Percentiles rank a stretch among this genome's conserved stretches.
Evolutionary conservation across 306 rosid genomes (phyloP).

Genomic region (Hippophae gyantsensis): DNA sequence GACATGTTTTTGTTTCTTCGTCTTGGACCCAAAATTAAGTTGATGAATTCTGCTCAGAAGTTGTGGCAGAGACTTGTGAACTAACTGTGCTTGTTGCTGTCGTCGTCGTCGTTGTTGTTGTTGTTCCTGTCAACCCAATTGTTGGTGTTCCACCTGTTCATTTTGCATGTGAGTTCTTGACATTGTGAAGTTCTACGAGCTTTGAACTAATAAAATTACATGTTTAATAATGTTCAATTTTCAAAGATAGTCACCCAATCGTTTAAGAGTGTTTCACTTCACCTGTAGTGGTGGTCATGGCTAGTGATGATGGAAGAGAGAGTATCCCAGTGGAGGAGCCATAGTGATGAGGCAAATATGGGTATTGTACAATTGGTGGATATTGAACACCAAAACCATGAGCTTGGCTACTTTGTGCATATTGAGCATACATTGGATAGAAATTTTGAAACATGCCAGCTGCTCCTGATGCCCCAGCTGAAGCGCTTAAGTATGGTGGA

Average conservation of each 20-base stretch:
- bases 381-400: constrained; percentile 62
- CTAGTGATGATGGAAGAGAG: constrained; percentile 49
- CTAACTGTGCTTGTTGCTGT: constrained; percentile 16
- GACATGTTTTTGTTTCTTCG: constrained; percentile 5
- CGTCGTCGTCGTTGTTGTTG: constrained; percentile 18
- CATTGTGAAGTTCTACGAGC: not conserved
- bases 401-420: constrained; percentile 45
- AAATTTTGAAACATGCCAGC: constrained; percentile 46
- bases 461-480: constrained; percentile 44
- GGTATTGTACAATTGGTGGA: constrained; percentile 62
- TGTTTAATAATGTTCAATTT: not conserved
- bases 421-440: constrained; percentile 71
- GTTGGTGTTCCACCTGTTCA: not conserved
- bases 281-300: constrained; percentile 49
- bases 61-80: constrained; percentile 41
- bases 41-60: constrained; percentile 43
- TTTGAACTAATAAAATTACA: not conserved
- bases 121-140: constrained; percentile 26
- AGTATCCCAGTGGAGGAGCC: constrained; percentile 45
- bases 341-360: constrained; percentile 57
- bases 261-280: not conserved
- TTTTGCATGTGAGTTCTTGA: constrained; percentile 13
- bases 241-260: not conserved
- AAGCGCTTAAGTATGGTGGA: constrained; percentile 51
- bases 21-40: constrained; percentile 22